Evolutionary conservation across 2,329 filamentous ascomycete genomes (phyloP), one percentile per base, ranked within the genome.

Genomic region (Acrocalymma vagum): DNA sequence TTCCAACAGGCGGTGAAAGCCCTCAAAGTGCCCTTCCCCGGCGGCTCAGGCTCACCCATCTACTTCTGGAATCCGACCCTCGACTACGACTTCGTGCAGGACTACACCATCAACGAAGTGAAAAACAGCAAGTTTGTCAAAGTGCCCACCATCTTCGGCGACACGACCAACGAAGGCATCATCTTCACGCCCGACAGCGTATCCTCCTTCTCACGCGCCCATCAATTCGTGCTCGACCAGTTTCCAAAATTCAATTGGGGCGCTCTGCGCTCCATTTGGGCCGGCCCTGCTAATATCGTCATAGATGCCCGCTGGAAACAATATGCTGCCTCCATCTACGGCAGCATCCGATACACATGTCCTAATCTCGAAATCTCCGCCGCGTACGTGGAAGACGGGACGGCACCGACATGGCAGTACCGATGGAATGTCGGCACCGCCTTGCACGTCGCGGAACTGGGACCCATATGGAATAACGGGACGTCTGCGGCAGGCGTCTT

Each of bases 291-390:
- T 27, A 58, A 36, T 57, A 68, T 50, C 4, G 20, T 31, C 4
- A 39, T 47, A 9, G 58, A 62, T 30, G 17, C 42, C 4, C 45
- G 42, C 22, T 69, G 66, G 66, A 53, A 60, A 24, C 47, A 67
- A 2, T 66, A 72, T 1, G 71, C 73, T 0, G 65, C 73, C 3
- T 65, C 69, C 13, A 64, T 70, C 21, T 53, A 70, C 58, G 78
- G 79, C 4, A 76, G 81, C 39, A 63, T 77, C 6, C 79, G 76
- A 2, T 79, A 79, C 49, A 72, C 63, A 18, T 79, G 76, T 36
- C 72, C 74, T 1, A 71, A 68, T 2, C 70, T 76, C 29, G 65
- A 67, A 29, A 70, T 79, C 31, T 64, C 73, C 0, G 52, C 58
- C 5, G 54, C 60, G 1, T 66, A 58, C 26, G 60, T 68, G 1